Base-by-base conservation (phyloP, 129 eudicot species). In the Flaveria ramosissima region DNA sequence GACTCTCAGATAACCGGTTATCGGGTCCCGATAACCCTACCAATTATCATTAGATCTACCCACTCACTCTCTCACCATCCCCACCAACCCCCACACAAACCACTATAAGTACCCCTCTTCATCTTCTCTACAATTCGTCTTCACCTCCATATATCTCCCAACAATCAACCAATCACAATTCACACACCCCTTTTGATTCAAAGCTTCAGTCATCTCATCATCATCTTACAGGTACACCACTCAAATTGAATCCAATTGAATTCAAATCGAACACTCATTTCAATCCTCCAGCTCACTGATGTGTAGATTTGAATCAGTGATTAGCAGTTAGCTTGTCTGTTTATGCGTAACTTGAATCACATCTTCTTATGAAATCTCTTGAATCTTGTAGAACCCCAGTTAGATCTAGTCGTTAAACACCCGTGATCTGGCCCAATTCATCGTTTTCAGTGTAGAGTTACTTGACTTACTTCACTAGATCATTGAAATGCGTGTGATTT, bases 181-280 rank as follows among this genome's bases (percentile, higher is more conserved):
- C 24, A 23, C 24, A 63, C 70, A 23, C 53, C 21, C 12, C 0
- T 26, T 26, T 73, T 52, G 61, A 74, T 39, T 64, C 84, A 78
- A 74, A 63, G 14, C 88, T 80, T 77, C 45, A 82, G 15, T 64
- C 6, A 59, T 72, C 79, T 73, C 41, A 46, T 73, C 41, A 46
- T 61, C 82, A 15, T 70, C 16, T 83, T 71, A 70, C 56, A 77
- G 89, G 88, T 85, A 83, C 83, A 85, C 75, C 81, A 68, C 52
- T 71, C 63, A 27, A 27, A 27, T 27, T 27, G 46, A 23, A 15
- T n/a, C 12, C 73, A 27, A 27, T 27, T 27, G 46, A 23, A 15
- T n/a, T n/a, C 73, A 20, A 27, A 27, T 27, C 3, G 32, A 27
- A 27, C 32, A 27, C 5, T 27, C 32, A 14, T 3, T 32, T 32